Evolutionary conservation across 176 grass and related monocot genomes (phyloP).

Genomic region (Bonia amplexicaulis): DNA sequence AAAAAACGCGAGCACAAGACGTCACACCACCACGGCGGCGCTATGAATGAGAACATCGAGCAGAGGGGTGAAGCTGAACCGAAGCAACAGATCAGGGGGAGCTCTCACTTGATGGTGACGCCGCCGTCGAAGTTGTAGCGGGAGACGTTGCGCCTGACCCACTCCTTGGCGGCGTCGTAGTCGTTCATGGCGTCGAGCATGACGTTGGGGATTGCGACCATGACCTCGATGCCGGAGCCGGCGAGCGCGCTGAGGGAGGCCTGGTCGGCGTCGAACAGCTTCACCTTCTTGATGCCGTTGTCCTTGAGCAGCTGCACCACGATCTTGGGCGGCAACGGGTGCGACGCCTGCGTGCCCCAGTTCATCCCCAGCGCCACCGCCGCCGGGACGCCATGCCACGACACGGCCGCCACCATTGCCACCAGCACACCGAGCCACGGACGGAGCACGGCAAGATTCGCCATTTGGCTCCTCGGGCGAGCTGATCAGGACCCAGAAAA

Average conservation of each 20-base stretch:
- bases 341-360: slow-evolving; percentile 85
- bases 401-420: neutral
- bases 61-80: neutral
- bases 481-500: neutral
- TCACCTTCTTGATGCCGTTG: slow-evolving; percentile 80
- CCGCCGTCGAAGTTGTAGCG: slow-evolving; percentile 76
- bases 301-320: slow-evolving; percentile 65
- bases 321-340: slow-evolving; percentile 51
- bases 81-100: too few species aligned
- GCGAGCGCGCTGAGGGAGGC: slow-evolving; percentile 62
- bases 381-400: neutral
- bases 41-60: neutral
- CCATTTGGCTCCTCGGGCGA: neutral
- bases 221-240: slow-evolving; percentile 66
- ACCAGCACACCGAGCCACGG: slow-evolving; percentile 18
- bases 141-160: slow-evolving; percentile 57
- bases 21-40: neutral
- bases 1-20: neutral
- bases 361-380: slow-evolving; percentile 67
- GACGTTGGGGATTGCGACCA: slow-evolving; percentile 83
- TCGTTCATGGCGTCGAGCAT: slow-evolving; percentile 61
- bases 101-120: slow-evolving; percentile 62
- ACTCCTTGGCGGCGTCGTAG: slow-evolving; percentile 52
- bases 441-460: neutral
- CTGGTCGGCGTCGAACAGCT: slow-evolving; percentile 84